Percentiles rank a stretch among this genome's conserved stretches.
These are phyloP conservation scores for Planoprotostelium fungivorum DNA, from an alignment of 78 protist species.

Conservation along the genomic window DNA sequence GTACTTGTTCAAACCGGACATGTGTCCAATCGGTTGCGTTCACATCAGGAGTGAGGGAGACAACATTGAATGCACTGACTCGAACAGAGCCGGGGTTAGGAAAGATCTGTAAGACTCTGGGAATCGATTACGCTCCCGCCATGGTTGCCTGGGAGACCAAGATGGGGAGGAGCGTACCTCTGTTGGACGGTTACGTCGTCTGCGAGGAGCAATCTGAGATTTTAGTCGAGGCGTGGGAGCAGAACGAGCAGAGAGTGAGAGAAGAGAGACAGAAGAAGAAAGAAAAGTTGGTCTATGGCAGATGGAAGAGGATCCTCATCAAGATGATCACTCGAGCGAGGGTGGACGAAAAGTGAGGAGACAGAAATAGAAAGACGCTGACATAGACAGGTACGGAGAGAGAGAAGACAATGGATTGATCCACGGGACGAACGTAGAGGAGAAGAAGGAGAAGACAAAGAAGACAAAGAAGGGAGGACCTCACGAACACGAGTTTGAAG, in stretches of 20 bases:
- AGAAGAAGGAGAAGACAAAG: not conserved
- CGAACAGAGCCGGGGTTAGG: not conserved
- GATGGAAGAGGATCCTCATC: not conserved
- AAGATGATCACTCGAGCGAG: not conserved
- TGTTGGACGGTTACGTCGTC: slow-evolving; percentile 40
- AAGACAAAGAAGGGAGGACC: not conserved
- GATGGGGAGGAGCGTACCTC: not conserved
- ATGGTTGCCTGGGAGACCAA: slow-evolving; percentile 46
- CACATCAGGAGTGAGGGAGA: slow-evolving; percentile 27
- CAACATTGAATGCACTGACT: not conserved
- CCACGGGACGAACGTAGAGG: not conserved
- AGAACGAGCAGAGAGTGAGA: not conserved
- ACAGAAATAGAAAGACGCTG: not conserved
- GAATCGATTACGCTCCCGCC: slow-evolving; percentile 49
- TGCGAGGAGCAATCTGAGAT: slow-evolving; percentile 18
- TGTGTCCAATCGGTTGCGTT: slow-evolving; percentile 46
- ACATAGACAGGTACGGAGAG: not conserved
- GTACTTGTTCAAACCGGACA: slow-evolving; percentile 35
- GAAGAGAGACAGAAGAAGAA: slow-evolving; percentile 6
- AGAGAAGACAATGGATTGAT: not conserved
- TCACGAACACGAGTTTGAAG: not conserved
- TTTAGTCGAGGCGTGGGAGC: slow-evolving; percentile 29
- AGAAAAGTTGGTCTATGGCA: not conserved
- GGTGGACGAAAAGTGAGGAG: not conserved
- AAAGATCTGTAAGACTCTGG: slow-evolving; percentile 20